Evolutionary conservation across 1,284 basidiomycete species (phyloP).

Genomic region (Agroathelia rolfsii): DNA sequence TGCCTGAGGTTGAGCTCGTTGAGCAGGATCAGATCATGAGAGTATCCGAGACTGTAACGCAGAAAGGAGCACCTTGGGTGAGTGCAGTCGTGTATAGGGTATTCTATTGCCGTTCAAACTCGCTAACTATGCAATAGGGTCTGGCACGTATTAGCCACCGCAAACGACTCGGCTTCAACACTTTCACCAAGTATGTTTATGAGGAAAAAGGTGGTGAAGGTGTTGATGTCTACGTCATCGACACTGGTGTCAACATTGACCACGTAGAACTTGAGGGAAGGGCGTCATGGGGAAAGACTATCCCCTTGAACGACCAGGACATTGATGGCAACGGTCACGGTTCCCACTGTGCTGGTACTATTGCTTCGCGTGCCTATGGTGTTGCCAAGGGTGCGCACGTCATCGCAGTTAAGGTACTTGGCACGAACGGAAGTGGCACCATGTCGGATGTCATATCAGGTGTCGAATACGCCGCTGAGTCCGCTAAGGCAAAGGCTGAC

Average conservation of each 20-base stretch:
- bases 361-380: constrained; percentile 76
- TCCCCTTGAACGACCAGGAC: constrained; percentile 69
- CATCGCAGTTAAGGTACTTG: constrained; percentile 96
- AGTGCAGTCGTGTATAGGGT: constrained; percentile 22
- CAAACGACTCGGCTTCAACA: constrained; percentile 64
- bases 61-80: constrained; percentile 88
- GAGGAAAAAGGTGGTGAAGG: constrained; percentile 74
- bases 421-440: constrained; percentile 86
- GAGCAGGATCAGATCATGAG: constrained; percentile 91
- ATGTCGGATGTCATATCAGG: constrained; percentile 93
- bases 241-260: constrained; percentile 83
- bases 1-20: constrained; percentile 89
- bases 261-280: constrained; percentile 88
- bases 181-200: constrained; percentile 84
- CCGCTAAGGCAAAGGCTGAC: constrained; percentile 47
- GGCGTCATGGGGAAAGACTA: constrained; percentile 78
- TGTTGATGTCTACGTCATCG: constrained; percentile 79
- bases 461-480: constrained; percentile 73
- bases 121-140: constrained; percentile 44
- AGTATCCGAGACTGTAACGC: too few relatives aligned
- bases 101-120: constrained; percentile 11
- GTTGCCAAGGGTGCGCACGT: constrained; percentile 92
- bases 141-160: constrained; percentile 95
- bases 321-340: constrained; percentile 67
- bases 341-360: constrained; percentile 80